Conservation (phyloP, 371 early-diverging fungal species). For the Chytridiales sp. region DNA sequence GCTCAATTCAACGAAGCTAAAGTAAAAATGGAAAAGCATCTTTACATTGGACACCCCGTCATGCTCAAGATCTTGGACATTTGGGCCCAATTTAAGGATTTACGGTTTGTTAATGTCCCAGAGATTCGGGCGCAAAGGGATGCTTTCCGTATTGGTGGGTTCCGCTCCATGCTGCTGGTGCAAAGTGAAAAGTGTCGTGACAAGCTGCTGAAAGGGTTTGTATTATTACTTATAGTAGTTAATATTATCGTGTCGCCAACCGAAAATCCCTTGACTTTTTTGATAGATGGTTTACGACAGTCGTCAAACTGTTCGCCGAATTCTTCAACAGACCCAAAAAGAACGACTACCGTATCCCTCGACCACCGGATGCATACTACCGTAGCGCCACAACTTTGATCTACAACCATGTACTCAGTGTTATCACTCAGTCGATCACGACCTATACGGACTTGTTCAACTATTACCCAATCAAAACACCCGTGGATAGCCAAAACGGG, state of each 20-base stretch:
- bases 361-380: constrained; percentile 37
- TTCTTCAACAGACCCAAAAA: constrained; percentile 23
- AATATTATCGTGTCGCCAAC: not conserved
- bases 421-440: constrained; percentile 40
- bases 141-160: constrained; percentile 45
- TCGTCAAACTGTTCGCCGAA: constrained; percentile 41
- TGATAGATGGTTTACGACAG: constrained; percentile 42
- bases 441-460: constrained; percentile 48
- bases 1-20: constrained; percentile 38
- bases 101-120: constrained; percentile 39
- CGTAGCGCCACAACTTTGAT: constrained; percentile 42
- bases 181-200: constrained; percentile 56
- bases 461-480: constrained; percentile 27
- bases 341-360: not conserved
- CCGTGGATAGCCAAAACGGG: constrained; percentile 18
- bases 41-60: constrained; percentile 40
- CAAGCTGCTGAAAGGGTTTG: constrained; percentile 45
- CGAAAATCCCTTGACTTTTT: constrained; percentile 7
- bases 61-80: constrained; percentile 38
- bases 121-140: constrained; percentile 41
- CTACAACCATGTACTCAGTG: constrained; percentile 42
- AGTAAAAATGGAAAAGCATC: constrained; percentile 37
- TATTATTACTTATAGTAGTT: too few relatives aligned
- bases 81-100: constrained; percentile 35
- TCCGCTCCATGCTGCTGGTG: constrained; percentile 48